A percentile compares a stretch with the other conserved stretches of the same genome.
phyloP scores from a whole-genome alignment of 116 monocot species.

The Zostera marina region DNA sequence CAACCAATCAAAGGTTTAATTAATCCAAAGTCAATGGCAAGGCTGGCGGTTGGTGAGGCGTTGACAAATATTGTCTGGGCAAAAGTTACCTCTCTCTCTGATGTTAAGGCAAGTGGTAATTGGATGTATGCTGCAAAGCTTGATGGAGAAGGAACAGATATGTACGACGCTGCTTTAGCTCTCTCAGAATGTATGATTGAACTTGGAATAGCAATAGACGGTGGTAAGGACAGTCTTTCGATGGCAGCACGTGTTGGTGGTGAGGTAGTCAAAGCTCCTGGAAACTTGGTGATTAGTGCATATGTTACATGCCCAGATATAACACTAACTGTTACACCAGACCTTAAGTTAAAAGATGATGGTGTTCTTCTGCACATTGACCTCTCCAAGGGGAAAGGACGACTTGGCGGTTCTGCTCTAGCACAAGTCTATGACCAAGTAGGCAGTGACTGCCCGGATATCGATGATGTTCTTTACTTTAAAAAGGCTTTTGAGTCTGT shows the following conservation, averaged over 20 bases:
- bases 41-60: constrained; percentile 91
- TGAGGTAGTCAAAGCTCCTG: constrained; percentile 96
- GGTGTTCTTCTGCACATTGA: constrained; percentile 75
- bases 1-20: constrained; percentile 87
- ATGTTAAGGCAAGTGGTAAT: constrained; percentile 96
- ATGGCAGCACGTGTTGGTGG: constrained; percentile 78
- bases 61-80: constrained; percentile 95
- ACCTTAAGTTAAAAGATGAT: constrained; percentile 66
- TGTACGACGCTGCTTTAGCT: constrained; percentile 92
- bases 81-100: constrained; percentile 71
- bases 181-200: constrained; percentile 90
- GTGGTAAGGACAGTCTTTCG: constrained; percentile 96
- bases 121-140: constrained; percentile 99
- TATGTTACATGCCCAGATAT: constrained; percentile 95
- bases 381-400: constrained; percentile 48
- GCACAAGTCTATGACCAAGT: constrained; percentile 70
- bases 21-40: constrained; percentile 76
- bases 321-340: constrained; percentile 87
- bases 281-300: constrained; percentile 80
- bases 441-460: constrained; percentile 70
- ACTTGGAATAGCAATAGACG: constrained; percentile 95
- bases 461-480: constrained; percentile 78
- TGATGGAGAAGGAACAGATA: constrained; percentile 92
- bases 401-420: constrained; percentile 86
- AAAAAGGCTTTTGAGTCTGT: constrained; percentile 53